A percentile compares a stretch with the other conserved stretches of the same genome.
These are phyloP conservation scores for Lactarius tabidus DNA, from an alignment of 768 basidiomycete genomes.

Conservation along the genomic window DNA sequence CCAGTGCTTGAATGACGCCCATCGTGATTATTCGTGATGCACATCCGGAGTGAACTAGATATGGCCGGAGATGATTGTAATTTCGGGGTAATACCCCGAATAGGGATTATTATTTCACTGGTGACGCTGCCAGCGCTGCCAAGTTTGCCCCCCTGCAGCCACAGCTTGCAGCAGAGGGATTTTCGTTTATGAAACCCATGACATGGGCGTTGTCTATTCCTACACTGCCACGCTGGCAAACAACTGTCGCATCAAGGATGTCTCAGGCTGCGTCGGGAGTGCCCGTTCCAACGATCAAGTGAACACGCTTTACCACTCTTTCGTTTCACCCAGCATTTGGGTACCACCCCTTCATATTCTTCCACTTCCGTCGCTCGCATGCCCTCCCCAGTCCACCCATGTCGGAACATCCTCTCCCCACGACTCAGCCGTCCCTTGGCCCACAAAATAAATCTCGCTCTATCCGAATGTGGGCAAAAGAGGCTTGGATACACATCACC, in stretches of 20 bases:
- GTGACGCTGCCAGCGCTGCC: neutral
- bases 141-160: neutral
- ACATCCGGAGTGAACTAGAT: too few species aligned
- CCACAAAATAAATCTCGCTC: neutral
- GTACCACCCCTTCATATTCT: constrained; percentile 9
- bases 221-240: neutral
- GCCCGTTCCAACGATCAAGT: neutral
- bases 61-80: too few species aligned
- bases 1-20: too few species aligned
- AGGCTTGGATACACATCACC: constrained; percentile 42
- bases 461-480: constrained; percentile 1
- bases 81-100: neutral
- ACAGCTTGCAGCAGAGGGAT: neutral
- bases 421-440: constrained; percentile 1
- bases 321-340: constrained; percentile 19
- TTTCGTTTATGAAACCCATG: neutral
- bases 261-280: neutral
- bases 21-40: too few species aligned
- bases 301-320: constrained; percentile 17
- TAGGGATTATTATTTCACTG: neutral
- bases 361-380: constrained; percentile 8
- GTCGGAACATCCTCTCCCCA: constrained; percentile 8
- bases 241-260: neutral
- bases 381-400: constrained; percentile 15
- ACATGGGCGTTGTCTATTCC: neutral